Percentiles rank a stretch among this genome's conserved stretches.
These are phyloP conservation scores for Neurospora sp. DNA, from an alignment of 495 filamentous ascomycete species.

Conservation along the genomic window DNA sequence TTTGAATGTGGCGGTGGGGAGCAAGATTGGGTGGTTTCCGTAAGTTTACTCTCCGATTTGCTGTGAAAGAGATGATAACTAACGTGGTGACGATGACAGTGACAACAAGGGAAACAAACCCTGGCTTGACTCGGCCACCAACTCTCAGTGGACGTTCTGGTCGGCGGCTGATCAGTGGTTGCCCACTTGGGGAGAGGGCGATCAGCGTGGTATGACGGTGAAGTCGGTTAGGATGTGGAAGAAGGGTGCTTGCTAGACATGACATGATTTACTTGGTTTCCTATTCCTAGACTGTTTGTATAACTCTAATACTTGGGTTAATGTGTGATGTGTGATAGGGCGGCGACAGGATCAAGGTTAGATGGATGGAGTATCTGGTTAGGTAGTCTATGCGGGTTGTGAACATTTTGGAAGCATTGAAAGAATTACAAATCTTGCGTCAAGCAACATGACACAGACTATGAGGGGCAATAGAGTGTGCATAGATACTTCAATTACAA, in stretches of 20 bases:
- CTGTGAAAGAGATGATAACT: background rate
- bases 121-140: slow-evolving; percentile 48
- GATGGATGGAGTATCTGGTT: background rate
- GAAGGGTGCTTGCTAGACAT: slow-evolving; percentile 1
- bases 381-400: background rate
- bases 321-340: background rate
- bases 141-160: slow-evolving; percentile 48
- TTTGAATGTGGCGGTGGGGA: slow-evolving; percentile 55
- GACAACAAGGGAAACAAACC: slow-evolving; percentile 50
- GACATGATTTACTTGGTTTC: background rate
- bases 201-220: slow-evolving; percentile 44
- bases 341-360: background rate
- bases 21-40: slow-evolving; percentile 54
- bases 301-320: background rate
- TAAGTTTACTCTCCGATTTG: background rate
- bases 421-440: background rate
- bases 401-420: background rate
- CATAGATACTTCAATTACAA: background rate
- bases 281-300: background rate
- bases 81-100: slow-evolving; percentile 8
- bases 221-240: slow-evolving; percentile 44
- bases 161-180: slow-evolving; percentile 46
- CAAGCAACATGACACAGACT: background rate
- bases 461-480: background rate
- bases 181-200: slow-evolving; percentile 46